phyloP scores from a whole-genome alignment of 164 flowering plant species.

The Liquidambar formosana region DNA sequence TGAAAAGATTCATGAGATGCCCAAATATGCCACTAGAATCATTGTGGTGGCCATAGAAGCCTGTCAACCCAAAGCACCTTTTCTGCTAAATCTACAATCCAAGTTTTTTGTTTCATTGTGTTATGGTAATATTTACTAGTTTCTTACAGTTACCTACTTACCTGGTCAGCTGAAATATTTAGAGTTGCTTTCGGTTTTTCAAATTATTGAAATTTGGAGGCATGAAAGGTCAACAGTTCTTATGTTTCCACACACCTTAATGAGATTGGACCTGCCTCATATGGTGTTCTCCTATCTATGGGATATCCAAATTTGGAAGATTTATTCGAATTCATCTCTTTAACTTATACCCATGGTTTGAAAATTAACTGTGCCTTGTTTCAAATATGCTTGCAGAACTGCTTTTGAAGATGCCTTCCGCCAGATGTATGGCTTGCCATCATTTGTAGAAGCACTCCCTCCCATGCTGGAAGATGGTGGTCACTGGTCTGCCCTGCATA shows the following conservation, averaged over 20 bases:
- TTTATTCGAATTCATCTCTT: background rate
- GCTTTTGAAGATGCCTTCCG: conserved; percentile 80
- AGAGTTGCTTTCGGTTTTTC: too few relatives aligned
- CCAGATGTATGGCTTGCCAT: conserved; percentile 75
- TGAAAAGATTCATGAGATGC: too few relatives aligned
- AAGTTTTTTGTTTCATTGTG: too few relatives aligned
- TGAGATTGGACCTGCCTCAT: too few relatives aligned
- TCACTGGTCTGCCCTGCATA: conserved; percentile 85
- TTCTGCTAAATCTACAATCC: too few relatives aligned
- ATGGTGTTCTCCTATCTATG: background rate
- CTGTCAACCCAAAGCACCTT: too few relatives aligned
- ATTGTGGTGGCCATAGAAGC: background rate
- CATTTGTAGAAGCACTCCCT: conserved; percentile 75
- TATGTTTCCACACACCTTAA: background rate
- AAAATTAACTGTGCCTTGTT: background rate
- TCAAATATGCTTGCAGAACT: conserved; percentile 46
- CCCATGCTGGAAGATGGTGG: conserved; percentile 96
- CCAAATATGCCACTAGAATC: background rate
- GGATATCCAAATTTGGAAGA: background rate
- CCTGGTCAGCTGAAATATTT: too few relatives aligned
- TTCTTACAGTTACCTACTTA: too few relatives aligned
- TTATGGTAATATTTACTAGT: too few relatives aligned
- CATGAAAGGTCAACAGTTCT: background rate
- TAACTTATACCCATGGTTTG: background rate
- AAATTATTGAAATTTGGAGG: background rate